A percentile compares a stretch with the other conserved stretches of the same genome.
phyloP scores from a whole-genome alignment of 2,329 filamentous ascomycete species.

The Chaetothyriales sp. region DNA sequence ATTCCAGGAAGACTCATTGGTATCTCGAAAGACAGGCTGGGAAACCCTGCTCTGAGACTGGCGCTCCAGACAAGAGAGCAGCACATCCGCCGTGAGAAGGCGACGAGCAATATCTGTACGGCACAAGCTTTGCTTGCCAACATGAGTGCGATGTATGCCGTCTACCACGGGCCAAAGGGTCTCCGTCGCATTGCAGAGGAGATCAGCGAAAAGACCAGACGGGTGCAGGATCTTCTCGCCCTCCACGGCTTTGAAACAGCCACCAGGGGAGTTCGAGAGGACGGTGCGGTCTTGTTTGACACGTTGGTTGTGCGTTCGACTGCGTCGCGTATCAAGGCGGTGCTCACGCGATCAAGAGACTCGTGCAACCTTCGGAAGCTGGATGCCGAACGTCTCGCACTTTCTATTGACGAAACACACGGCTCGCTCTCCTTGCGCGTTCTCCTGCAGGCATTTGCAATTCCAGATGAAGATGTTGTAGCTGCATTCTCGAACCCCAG shows the following conservation, averaged over 20 bases:
- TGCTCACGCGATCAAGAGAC: constrained; percentile 25
- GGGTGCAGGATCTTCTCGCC: constrained; percentile 52
- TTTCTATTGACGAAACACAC: constrained; percentile 64
- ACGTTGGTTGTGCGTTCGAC: constrained; percentile 51
- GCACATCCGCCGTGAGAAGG: constrained; percentile 91
- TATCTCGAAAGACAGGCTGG: constrained; percentile 78
- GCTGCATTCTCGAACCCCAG: background rate
- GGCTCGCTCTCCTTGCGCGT: constrained; percentile 19
- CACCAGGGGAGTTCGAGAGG: constrained; percentile 41
- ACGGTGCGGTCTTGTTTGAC: constrained; percentile 57
- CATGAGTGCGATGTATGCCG: constrained; percentile 87
- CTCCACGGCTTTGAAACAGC: constrained; percentile 51
- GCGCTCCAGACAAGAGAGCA: constrained; percentile 89
- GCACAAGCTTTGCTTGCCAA: constrained; percentile 88
- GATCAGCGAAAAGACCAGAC: constrained; percentile 56
- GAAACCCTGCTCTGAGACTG: constrained; percentile 66
- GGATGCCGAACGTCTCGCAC: constrained; percentile 47
- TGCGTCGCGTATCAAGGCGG: constrained; percentile 26
- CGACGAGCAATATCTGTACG: constrained; percentile 94
- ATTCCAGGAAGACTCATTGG: constrained; percentile 85
- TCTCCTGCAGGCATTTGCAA: constrained; percentile 24
- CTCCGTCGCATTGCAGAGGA: constrained; percentile 72
- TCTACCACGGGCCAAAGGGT: constrained; percentile 81
- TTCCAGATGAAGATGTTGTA: constrained; percentile 25
- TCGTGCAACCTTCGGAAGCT: constrained; percentile 46